Conservation (phyloP, 805 yeast genomes). For the Kodamaea sagamina region DNA sequence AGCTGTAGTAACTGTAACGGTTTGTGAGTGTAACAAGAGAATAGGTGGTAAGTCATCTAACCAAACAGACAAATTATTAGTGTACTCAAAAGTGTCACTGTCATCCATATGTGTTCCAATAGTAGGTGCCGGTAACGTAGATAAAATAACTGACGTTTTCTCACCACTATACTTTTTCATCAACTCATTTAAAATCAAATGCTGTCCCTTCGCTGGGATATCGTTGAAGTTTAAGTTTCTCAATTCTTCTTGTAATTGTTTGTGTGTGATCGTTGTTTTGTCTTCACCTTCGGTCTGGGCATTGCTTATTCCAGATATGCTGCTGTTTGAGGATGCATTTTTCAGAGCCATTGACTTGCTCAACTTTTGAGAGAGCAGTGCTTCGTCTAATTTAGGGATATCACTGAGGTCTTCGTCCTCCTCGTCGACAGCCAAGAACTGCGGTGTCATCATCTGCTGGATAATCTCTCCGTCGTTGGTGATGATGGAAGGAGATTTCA, state of each 20-base stretch:
- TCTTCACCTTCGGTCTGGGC: slow-evolving; percentile 11
- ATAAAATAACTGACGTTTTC: slow-evolving; percentile 71
- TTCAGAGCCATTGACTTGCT: slow-evolving; percentile 2
- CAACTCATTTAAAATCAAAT: slow-evolving; percentile 80
- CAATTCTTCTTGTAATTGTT: slow-evolving; percentile 41
- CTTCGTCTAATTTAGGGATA: slow-evolving; percentile 4
- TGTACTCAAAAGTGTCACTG: slow-evolving; percentile 70
- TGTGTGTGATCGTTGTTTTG: slow-evolving; percentile 28
- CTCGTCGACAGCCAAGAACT: slow-evolving; percentile 30
- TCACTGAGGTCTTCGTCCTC: slow-evolving; percentile 15
- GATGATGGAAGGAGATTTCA: slow-evolving; percentile 36
- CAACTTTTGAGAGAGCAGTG: slow-evolving; percentile 8
- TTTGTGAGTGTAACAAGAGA: slow-evolving; percentile 81
- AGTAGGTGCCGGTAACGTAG: slow-evolving; percentile 88
- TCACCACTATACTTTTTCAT: slow-evolving; percentile 64
- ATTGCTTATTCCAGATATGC: slow-evolving; percentile 6
- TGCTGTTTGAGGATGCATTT: slow-evolving; percentile 5
- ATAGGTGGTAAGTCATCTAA: slow-evolving; percentile 80
- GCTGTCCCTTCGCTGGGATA: slow-evolving; percentile 90
- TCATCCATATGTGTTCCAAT: slow-evolving; percentile 77
- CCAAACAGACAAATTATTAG: slow-evolving; percentile 77
- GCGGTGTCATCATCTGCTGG: slow-evolving; percentile 37
- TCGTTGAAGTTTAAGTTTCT: slow-evolving; percentile 65
- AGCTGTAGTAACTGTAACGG: slow-evolving; percentile 95
- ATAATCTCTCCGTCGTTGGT: slow-evolving; percentile 39